Evolutionary conservation across 2,329 filamentous ascomycete species (phyloP).

Genomic region (Verticillium alfalfae): DNA sequence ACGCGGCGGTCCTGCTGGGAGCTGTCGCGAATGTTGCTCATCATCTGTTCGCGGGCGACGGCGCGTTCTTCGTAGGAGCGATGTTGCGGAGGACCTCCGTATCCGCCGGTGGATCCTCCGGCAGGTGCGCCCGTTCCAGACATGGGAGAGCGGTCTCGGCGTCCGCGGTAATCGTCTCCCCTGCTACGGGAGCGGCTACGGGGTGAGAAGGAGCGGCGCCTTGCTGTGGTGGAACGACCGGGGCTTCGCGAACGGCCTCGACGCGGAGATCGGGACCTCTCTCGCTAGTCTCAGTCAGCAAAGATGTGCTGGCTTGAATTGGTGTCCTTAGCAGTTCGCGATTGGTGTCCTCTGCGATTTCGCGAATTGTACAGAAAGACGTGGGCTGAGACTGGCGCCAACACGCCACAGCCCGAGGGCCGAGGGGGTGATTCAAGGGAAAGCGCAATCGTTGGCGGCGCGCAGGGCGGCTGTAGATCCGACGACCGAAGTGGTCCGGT

Average conservation of each 20-base stretch:
- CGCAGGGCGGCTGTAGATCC: neutral
- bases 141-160: constrained; percentile 78
- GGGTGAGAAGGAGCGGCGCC: constrained; percentile 73
- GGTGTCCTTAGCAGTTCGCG: neutral
- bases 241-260: constrained; percentile 81
- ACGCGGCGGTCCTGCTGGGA: constrained; percentile 98
- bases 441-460: neutral
- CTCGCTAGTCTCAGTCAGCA: constrained; percentile 54
- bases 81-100: constrained; percentile 58
- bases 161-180: constrained; percentile 66
- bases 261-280: constrained; percentile 75
- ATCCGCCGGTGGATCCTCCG: constrained; percentile 65
- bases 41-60: constrained; percentile 87
- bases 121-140: constrained; percentile 63
- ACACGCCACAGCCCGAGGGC: neutral
- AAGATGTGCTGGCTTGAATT: constrained; percentile 3
- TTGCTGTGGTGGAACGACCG: constrained; percentile 49
- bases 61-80: constrained; percentile 80
- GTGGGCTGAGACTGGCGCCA: neutral
- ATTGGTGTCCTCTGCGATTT: too few species aligned
- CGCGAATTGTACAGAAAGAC: neutral
- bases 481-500: neutral
- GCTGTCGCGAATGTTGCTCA: constrained; percentile 86
- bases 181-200: constrained; percentile 74
- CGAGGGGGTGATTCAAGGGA: neutral